A percentile compares a stretch with the other conserved stretches of the same genome.
Evolutionary conservation across 805 yeast species (phyloP).

Genomic region (Kazachstania psychrophila): DNA sequence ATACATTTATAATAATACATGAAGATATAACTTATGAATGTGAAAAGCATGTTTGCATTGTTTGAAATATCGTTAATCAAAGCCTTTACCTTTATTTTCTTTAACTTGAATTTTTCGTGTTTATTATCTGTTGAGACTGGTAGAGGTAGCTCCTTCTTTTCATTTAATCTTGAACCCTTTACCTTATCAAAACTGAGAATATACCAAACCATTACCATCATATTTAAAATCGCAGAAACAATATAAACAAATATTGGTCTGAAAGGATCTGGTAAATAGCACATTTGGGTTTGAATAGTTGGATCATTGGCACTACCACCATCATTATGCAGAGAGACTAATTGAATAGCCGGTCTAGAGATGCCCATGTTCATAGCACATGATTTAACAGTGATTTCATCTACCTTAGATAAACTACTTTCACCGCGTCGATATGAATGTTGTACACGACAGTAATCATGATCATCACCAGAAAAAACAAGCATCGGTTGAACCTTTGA

Average conservation of each 20-base stretch:
- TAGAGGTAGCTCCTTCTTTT: conserved; percentile 12
- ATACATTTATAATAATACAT: conserved; percentile 5
- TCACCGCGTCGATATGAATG: conserved; percentile 35
- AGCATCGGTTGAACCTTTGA: conserved; percentile 52
- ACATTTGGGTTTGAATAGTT: conserved; percentile 36
- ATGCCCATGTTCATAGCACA: conserved; percentile 93
- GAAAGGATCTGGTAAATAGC: conserved; percentile 51
- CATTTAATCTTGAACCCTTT: background rate
- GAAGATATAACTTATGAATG: conserved; percentile 6
- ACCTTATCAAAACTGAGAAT: background rate
- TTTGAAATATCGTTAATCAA: conserved; percentile 1
- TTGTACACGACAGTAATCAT: conserved; percentile 78
- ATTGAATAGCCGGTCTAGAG: conserved; percentile 73
- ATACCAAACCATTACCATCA: background rate
- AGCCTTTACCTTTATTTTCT: background rate
- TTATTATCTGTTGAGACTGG: conserved; percentile 13
- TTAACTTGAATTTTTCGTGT: background rate
- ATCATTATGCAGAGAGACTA: conserved; percentile 57
- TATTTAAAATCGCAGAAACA: conserved; percentile 3
- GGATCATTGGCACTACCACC: conserved; percentile 7
- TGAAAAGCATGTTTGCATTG: background rate
- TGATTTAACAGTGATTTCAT: conserved; percentile 82
- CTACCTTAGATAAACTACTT: conserved; percentile 30
- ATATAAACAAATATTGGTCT: conserved; percentile 33
- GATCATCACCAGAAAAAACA: conserved; percentile 91